These are phyloP conservation scores for peach (Prunus persica) DNA, from an alignment of 306 rosid species.

Conservation along the genomic window Prunus_persica_NCBIv2 NC_034016.1:14324501-14325000, in stretches of 20 bases:
- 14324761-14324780: neutral
- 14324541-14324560: slow-evolving; percentile 7
- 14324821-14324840: neutral
- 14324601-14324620: slow-evolving; percentile 15
- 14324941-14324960: neutral
- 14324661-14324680: slow-evolving; percentile 5
- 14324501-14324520: neutral
- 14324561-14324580: neutral
- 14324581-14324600: slow-evolving; percentile 15
- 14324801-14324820: neutral
- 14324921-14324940: neutral
- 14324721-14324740: neutral
- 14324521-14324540: neutral
- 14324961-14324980: neutral
- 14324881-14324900: neutral
- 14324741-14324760: neutral
- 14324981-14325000: neutral
- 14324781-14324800: neutral
- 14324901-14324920: neutral
- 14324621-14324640: slow-evolving; percentile 23
- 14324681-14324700: neutral
- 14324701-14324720: neutral
- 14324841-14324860: neutral
- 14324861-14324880: neutral
- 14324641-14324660: slow-evolving; percentile 15